These are phyloP conservation scores for Geoglossum cookeanum DNA, from an alignment of 2,329 filamentous ascomycete species.

Conservation along the genomic window DNA sequence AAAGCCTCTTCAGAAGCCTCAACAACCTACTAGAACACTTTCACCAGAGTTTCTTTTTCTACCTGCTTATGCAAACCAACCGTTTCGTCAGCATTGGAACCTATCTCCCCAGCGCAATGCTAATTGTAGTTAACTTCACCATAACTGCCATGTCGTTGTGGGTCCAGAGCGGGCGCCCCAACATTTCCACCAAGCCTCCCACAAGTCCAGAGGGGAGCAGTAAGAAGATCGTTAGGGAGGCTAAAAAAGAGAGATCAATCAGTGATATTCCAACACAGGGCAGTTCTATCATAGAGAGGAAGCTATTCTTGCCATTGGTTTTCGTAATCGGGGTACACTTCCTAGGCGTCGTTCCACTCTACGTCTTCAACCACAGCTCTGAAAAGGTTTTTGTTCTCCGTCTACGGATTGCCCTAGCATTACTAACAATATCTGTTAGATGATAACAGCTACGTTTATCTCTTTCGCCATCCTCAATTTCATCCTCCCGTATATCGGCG, in stretches of 20 bases:
- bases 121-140: constrained; percentile 83
- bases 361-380: constrained; percentile 61
- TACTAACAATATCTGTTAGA: constrained; percentile 21
- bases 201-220: constrained; percentile 1
- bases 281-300: constrained; percentile 33
- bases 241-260: constrained; percentile 18
- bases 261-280: constrained; percentile 21
- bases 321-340: constrained; percentile 58
- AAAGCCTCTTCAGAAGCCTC: constrained; percentile 78
- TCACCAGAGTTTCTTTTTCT: constrained; percentile 99
- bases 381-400: constrained; percentile 34
- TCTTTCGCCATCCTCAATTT: constrained; percentile 36
- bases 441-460: constrained; percentile 39
- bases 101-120: constrained; percentile 93
- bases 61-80: constrained; percentile 76
- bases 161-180: constrained; percentile 54
- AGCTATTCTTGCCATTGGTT: constrained; percentile 52
- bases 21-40: constrained; percentile 95
- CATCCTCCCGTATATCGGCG: constrained; percentile 28
- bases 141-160: constrained; percentile 92
- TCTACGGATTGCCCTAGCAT: constrained; percentile 8
- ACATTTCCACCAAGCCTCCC: constrained; percentile 5
- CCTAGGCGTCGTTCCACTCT: constrained; percentile 55
- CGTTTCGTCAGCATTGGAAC: constrained; percentile 96
- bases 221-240: constrained; percentile 16